Base-by-base conservation (phyloP, 225 moss, liverwort and hornwort genomes). In the Straminergon stramineum region DNA sequence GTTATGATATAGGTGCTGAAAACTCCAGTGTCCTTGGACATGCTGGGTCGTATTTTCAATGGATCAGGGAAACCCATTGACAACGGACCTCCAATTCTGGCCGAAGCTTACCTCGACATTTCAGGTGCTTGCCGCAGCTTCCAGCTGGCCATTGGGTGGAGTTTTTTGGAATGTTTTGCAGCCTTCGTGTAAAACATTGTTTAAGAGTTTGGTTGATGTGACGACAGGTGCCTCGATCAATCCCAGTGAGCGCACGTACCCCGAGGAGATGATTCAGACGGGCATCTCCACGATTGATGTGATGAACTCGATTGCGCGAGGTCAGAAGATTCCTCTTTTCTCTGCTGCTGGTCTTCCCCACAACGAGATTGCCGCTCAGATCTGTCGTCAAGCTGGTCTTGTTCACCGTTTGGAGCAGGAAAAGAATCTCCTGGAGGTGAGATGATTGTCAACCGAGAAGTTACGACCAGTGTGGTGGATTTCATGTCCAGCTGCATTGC, bases 201-300 rank as follows among this genome's bases (percentile, higher is more conserved):
- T 60, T 67, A n/a, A 65, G 65, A 87, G 30, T 13, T 60, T 60
- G 16, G 34, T 82, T 57, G 85, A 12, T 76, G 48, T 85, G 87
- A 34, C 41, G 17, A n/a, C 92, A 98, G 97, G 98, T 92, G 94
- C 96, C 87, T 98, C 97, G 52, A 98, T 98, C 82, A 98, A 98
- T 90, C 97, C 98, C 15, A 97, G 97, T 85, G 98, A 98, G 88
- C 93, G 98, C 87, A 98, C 98, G 7, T 98, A 98, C 56, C 98
- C 96, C 22, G 98, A 98, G 92, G 98, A 98, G 91, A 98, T 97
- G 98, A 98, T 98, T 81, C 98, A 98, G 89, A 98, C 98, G n/a
- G 98, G 98, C 80, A 98, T 98, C 15, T 98, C 97, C 21, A 98
- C 97, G 31, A 98, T 98, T 60, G 98, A 98, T 92, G 98, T 98